A percentile compares a stretch with the other conserved stretches of the same genome.
These are phyloP conservation scores for Populus ilicifolia DNA, from an alignment of 345 rosid genomes.

Conservation along the genomic window DNA sequence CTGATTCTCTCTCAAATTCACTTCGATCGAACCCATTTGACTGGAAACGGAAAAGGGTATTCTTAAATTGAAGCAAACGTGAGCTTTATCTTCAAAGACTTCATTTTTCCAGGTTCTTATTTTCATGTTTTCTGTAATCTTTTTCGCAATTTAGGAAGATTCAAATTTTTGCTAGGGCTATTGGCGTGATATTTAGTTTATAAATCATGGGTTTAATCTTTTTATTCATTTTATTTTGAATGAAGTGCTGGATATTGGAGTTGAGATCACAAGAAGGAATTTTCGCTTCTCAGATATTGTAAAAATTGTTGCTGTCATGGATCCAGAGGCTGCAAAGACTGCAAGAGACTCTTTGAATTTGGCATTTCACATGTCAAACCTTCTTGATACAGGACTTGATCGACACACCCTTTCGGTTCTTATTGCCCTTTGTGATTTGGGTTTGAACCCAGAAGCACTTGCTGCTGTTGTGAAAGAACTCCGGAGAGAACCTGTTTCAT, in stretches of 20 bases:
- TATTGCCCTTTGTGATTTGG: slow-evolving; percentile 11
- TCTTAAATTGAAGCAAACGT: neutral
- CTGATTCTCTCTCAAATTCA: neutral
- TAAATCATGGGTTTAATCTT: neutral
- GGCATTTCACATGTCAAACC: slow-evolving; percentile 10
- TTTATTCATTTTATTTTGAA: neutral
- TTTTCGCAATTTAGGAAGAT: neutral
- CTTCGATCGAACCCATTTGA: neutral
- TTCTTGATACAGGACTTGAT: slow-evolving; percentile 9
- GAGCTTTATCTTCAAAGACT: neutral
- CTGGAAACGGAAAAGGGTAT: neutral
- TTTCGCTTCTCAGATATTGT: neutral
- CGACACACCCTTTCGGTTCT: slow-evolving; percentile 14
- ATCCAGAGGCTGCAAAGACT: slow-evolving; percentile 5
- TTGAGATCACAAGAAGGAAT: neutral
- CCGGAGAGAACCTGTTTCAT: neutral
- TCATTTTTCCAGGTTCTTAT: neutral
- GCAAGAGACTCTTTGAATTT: slow-evolving; percentile 11
- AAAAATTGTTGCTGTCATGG: neutral
- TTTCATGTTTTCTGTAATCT: neutral
- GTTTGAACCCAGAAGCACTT: slow-evolving; percentile 16
- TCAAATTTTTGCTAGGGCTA: neutral
- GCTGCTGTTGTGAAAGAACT: slow-evolving; percentile 11
- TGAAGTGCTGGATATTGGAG: neutral
- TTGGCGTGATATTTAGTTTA: neutral